phyloP scores from a whole-genome alignment of 495 filamentous ascomycete genomes.

The Tuber calosporum region DNA sequence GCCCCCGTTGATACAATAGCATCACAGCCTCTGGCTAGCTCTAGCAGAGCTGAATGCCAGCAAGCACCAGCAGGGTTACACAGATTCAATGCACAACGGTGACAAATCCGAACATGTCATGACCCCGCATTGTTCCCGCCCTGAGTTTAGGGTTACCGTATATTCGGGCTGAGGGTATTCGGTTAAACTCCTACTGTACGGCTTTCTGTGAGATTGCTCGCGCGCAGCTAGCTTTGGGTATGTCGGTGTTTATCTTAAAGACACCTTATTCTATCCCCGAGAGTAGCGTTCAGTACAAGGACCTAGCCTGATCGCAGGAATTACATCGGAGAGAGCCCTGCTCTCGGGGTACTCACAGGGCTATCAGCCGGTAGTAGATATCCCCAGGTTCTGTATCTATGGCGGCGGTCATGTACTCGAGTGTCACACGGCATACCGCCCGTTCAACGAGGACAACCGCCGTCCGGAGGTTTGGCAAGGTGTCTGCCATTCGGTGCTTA shows the following conservation, averaged over 20 bases:
- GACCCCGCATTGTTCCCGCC: background rate
- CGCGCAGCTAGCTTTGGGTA: background rate
- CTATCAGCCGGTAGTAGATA: background rate
- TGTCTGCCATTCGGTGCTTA: background rate
- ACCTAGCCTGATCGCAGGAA: background rate
- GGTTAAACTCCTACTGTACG: background rate
- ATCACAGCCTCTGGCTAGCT: background rate
- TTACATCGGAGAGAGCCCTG: background rate
- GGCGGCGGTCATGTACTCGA: background rate
- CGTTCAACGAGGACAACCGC: background rate
- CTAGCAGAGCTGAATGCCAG: background rate
- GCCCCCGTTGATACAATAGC: background rate
- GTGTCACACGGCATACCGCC: background rate
- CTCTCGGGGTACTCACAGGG: background rate
- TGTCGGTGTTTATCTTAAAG: background rate
- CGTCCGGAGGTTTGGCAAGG: background rate
- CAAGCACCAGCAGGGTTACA: background rate
- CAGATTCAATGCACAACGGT: too few species aligned
- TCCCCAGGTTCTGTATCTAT: background rate
- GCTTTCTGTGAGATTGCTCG: background rate
- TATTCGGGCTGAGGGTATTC: background rate
- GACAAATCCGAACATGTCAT: background rate
- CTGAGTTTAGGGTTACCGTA: background rate
- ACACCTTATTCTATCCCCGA: background rate
- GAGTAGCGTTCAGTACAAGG: background rate